Evolutionary conservation across 306 rosid genomes (phyloP).

Genomic region (Comarum palustre): DNA sequence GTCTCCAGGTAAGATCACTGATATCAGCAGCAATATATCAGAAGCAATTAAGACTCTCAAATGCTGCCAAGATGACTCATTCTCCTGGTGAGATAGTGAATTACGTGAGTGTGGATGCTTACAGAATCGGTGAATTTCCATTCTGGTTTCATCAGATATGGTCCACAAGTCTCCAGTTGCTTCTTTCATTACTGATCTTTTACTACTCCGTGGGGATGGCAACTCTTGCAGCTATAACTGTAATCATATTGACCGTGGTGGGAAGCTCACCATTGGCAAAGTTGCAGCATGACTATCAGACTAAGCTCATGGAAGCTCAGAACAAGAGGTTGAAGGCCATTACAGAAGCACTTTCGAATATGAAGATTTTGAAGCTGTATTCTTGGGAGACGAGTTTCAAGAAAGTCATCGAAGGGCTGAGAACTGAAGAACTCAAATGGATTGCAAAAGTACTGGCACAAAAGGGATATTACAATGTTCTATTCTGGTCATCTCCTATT

Average conservation of each 20-base stretch:
- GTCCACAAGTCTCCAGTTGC: slow-evolving; percentile 30
- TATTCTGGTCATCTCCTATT: slow-evolving; percentile 34
- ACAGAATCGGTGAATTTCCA: slow-evolving; percentile 26
- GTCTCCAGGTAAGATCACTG: slow-evolving; percentile 28
- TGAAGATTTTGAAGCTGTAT: slow-evolving; percentile 39
- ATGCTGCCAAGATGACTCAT: slow-evolving; percentile 26
- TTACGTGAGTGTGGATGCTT: slow-evolving; percentile 27
- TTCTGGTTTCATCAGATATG: slow-evolving; percentile 37
- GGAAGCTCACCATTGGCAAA: slow-evolving; percentile 28
- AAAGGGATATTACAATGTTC: slow-evolving; percentile 19
- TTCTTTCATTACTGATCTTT: slow-evolving; percentile 21
- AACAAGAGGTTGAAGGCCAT: slow-evolving; percentile 24
- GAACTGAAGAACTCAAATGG: slow-evolving; percentile 29
- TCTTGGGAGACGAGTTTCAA: slow-evolving; percentile 36
- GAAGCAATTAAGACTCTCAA: slow-evolving; percentile 26
- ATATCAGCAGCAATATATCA: slow-evolving; percentile 34
- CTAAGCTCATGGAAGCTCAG: slow-evolving; percentile 24
- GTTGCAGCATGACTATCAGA: slow-evolving; percentile 32
- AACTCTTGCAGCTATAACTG: slow-evolving; percentile 25
- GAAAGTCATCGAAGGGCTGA: slow-evolving; percentile 15
- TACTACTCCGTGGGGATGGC: slow-evolving; percentile 28
- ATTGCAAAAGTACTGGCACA: slow-evolving; percentile 14
- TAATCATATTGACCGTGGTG: slow-evolving; percentile 17
- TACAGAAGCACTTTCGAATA: slow-evolving; percentile 28
- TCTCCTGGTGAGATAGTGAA: slow-evolving; percentile 33